A percentile compares a stretch with the other conserved stretches of the same genome.
Evolutionary conservation across 1,139 yeast species (phyloP).

Genomic region (Scheffersomyces illinoinensis): DNA sequence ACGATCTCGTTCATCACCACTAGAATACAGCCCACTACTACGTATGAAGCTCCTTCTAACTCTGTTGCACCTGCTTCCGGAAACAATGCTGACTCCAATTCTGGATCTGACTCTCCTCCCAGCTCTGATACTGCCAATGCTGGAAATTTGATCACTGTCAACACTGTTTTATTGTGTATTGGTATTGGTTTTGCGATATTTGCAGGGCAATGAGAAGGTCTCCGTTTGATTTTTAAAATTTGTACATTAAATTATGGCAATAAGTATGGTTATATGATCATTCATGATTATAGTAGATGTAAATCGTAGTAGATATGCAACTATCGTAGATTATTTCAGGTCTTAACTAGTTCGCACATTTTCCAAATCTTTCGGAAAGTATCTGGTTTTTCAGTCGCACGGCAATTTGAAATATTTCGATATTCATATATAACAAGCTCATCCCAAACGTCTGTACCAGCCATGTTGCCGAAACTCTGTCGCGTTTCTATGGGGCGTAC

Average conservation of each 20-base stretch:
- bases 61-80: background rate
- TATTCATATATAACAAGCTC: background rate
- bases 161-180: background rate
- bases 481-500: background rate
- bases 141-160: background rate
- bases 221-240: background rate
- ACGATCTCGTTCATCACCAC: conserved; percentile 14
- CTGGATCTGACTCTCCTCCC: background rate
- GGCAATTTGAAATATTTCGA: background rate
- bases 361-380: background rate
- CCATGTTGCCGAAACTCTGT: background rate
- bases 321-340: background rate
- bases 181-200: conserved; percentile 3
- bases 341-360: background rate
- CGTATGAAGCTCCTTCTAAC: background rate
- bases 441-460: background rate
- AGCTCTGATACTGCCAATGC: background rate
- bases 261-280: background rate
- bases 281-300: background rate
- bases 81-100: background rate
- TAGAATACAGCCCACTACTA: conserved; percentile 3
- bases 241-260: background rate
- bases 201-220: background rate
- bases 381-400: background rate
- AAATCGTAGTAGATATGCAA: background rate